Evolutionary conservation across 2,329 filamentous ascomycete genomes (phyloP), one percentile per base, ranked within the genome.

Genomic region (Paramyrothecium sp.): DNA sequence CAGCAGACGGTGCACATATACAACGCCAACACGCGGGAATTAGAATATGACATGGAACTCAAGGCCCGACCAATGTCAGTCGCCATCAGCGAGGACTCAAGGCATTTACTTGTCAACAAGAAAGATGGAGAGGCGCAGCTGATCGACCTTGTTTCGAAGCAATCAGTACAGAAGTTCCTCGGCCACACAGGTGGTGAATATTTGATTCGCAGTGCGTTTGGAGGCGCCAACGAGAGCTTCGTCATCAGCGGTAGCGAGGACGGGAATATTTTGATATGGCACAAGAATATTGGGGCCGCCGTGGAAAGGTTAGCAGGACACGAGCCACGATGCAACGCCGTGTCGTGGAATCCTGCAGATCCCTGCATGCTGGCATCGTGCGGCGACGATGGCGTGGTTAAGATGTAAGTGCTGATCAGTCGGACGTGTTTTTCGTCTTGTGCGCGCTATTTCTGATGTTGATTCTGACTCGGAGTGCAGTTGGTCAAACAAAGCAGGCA

Each of bases 141-240:
- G 53, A 83, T 97, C 63, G 89, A 96, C 67, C 83, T 97, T 33
- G 81, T 87, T 11, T 89, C 87, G 2, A 85, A 87, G 19, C 85
- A 88, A 33, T 79, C 88, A n/a, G 78, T 94, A 4, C 88, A 89
- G 63, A 87, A 82, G 63, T 98, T 90, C 69, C 79, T 85, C 17
- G 93, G 92, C 0, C 89, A 93, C 60, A 84, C 81, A 48, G 91
- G 92, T 60, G 88, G 86, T 55, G 78, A 89, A 2, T 97, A 80
- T 68, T 83, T 97, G 56, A 96, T 99, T 58, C 84, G 94, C 53
- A 90, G 88, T 66, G 79, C 82, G 0, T 95, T 97, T 73, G 95
- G 95, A 19, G 95, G 95, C 33, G 93, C 94, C 1, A 89, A 91
- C 58, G 92, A 97, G 75, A 93, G 89, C 70, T 97, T 97, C 71